These are phyloP conservation scores for Bromus sterilis DNA, from an alignment of 176 grass and related monocot genomes.

Conservation along the genomic window DNA sequence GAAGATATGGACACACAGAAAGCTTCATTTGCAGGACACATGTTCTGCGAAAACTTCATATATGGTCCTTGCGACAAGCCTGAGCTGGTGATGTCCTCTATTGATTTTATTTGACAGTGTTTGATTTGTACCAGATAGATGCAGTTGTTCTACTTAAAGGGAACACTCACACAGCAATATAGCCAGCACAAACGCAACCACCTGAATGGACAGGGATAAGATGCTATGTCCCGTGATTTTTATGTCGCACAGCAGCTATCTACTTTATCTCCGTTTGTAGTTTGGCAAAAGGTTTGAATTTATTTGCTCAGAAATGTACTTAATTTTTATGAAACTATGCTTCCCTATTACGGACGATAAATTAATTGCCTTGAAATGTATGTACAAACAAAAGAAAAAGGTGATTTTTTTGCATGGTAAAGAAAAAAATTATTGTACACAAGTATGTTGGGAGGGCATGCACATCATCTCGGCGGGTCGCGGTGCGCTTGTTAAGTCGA, in stretches of 20 bases:
- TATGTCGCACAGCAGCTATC: neutral
- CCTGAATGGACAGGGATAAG: neutral
- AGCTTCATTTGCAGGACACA: constrained; percentile 26
- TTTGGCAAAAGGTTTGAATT: neutral
- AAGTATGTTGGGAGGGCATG: too few species aligned
- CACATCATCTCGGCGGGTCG: too few species aligned
- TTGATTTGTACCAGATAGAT: constrained; percentile 5
- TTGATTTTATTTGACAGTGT: constrained; percentile 12
- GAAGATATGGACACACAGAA: constrained; percentile 4
- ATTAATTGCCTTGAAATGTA: too few species aligned
- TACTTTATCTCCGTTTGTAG: neutral
- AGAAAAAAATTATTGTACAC: too few species aligned
- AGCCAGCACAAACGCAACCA: neutral
- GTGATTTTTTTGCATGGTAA: too few species aligned
- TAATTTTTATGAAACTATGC: neutral
- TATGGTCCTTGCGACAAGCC: constrained; percentile 36
- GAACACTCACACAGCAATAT: constrained; percentile 12
- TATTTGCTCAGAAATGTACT: neutral
- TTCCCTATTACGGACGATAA: neutral
- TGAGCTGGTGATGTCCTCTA: constrained; percentile 7
- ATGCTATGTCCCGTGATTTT: neutral
- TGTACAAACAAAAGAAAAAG: too few species aligned
- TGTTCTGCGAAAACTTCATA: neutral
- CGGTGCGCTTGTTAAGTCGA: too few species aligned
- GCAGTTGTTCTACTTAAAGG: constrained; percentile 6